These are phyloP conservation scores for Isochrysis galbana DNA, from an alignment of 78 protist genomes.

Conservation along the genomic window DNA sequence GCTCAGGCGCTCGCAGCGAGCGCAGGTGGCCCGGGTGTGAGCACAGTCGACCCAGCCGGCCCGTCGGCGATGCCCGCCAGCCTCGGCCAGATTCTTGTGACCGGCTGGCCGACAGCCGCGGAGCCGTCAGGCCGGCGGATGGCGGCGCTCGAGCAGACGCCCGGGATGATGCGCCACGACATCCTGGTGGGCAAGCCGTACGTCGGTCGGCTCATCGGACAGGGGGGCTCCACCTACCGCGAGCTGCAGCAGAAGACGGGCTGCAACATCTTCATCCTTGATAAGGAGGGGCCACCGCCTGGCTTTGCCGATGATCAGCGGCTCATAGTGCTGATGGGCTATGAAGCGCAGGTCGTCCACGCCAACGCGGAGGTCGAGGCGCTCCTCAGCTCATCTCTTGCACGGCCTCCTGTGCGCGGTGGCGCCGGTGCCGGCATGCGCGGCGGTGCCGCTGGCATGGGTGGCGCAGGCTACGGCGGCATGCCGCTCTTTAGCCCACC, in stretches of 20 bases:
- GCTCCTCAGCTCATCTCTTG: background rate
- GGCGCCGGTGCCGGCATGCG: background rate
- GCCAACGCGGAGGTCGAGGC: background rate
- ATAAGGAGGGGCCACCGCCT: background rate
- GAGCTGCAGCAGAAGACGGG: background rate
- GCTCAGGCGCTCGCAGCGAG: too few relatives aligned
- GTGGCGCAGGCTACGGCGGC: background rate
- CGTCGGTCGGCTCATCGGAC: slow-evolving; percentile 1
- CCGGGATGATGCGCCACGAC: background rate
- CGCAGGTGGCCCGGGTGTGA: too few relatives aligned
- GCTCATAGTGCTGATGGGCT: background rate
- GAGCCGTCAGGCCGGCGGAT: background rate
- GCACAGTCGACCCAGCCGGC: too few relatives aligned
- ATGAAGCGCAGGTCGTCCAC: background rate
- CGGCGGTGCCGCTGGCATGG: background rate
- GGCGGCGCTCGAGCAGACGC: background rate
- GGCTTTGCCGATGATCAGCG: background rate
- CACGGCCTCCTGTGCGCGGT: background rate
- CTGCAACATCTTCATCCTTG: background rate
- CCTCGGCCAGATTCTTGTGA: background rate
- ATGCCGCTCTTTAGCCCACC: background rate
- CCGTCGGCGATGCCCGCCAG: too few relatives aligned
- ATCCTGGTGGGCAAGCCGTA: background rate
- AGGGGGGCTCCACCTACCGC: background rate
- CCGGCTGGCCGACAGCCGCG: background rate